phyloP scores from a whole-genome alignment of 306 rosid species.

The Quercus suber region DNA sequence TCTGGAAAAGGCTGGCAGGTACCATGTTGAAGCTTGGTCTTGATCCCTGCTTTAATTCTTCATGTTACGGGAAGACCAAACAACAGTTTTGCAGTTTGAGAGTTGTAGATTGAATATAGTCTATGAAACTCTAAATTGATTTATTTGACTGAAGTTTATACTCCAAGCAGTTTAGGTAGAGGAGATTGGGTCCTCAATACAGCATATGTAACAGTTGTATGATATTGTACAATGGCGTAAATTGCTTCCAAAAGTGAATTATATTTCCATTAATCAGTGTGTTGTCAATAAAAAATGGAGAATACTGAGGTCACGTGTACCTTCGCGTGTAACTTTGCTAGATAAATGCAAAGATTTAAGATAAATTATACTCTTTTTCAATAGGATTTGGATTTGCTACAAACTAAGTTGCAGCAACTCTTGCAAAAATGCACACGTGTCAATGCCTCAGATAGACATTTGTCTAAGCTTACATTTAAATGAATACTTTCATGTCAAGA shows the following conservation, averaged over 20 bases:
- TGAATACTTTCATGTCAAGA: too few relatives aligned
- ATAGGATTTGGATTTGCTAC: too few relatives aligned
- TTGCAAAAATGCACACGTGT: too few relatives aligned
- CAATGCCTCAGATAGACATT: too few relatives aligned
- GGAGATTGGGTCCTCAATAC: neutral
- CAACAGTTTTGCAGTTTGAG: neutral
- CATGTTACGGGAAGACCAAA: neutral
- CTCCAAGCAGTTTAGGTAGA: neutral
- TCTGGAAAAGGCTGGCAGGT: constrained; percentile 68
- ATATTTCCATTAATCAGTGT: neutral
- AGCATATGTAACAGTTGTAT: neutral
- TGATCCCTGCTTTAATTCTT: constrained; percentile 8
- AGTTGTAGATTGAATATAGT: neutral
- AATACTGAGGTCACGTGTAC: neutral
- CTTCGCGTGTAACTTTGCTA: neutral
- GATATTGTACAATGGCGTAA: neutral
- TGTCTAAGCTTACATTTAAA: too few relatives aligned
- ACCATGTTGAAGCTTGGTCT: constrained; percentile 86
- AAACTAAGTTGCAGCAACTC: too few relatives aligned
- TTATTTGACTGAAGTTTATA: too few relatives aligned
- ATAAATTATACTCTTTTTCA: too few relatives aligned
- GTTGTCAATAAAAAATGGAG: neutral
- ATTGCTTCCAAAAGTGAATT: neutral
- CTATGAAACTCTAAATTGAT: too few relatives aligned
- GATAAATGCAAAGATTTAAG: neutral